Percentiles rank a stretch among this genome's conserved stretches.
These are phyloP conservation scores for Colletotrichum aenigma DNA, from an alignment of 2,329 filamentous ascomycete species.

Conservation along the genomic window DNA sequence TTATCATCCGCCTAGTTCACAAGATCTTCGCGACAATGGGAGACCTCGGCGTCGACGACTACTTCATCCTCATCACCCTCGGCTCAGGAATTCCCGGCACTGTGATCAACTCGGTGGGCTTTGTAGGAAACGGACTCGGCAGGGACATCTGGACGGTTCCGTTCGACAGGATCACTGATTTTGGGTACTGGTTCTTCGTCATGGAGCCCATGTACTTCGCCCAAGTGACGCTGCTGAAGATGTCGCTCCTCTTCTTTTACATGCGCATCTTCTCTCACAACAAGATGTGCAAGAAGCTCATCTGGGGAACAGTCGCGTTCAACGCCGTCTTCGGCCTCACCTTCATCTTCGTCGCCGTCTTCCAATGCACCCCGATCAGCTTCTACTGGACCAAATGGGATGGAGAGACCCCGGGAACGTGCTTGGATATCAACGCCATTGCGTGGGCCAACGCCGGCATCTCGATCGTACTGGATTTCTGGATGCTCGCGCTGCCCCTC, in stretches of 20 bases:
- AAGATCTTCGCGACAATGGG: conserved; percentile 38
- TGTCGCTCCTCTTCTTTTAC: conserved; percentile 60
- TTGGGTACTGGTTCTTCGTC: conserved; percentile 47
- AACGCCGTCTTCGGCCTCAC: conserved; percentile 41
- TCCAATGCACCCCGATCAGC: conserved; percentile 56
- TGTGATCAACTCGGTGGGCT: conserved; percentile 34
- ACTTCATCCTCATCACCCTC: conserved; percentile 33
- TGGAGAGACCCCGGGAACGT: conserved; percentile 47
- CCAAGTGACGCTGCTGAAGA: conserved; percentile 50
- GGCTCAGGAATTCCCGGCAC: conserved; percentile 31
- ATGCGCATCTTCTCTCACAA: conserved; percentile 54
- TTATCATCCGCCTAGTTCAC: conserved; percentile 43
- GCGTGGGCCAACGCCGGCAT: conserved; percentile 57
- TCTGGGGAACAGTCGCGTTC: conserved; percentile 47
- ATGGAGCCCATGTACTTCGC: conserved; percentile 51
- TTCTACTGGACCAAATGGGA: conserved; percentile 61
- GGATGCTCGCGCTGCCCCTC: conserved; percentile 56
- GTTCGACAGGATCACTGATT: conserved; percentile 42
- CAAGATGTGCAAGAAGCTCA: conserved; percentile 37
- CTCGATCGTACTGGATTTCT: conserved; percentile 56
- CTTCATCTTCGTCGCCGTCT: conserved; percentile 47
- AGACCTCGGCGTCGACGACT: conserved; percentile 42
- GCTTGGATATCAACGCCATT: conserved; percentile 52
- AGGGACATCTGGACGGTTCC: conserved; percentile 55
- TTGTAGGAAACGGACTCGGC: conserved; percentile 47